These are phyloP conservation scores for Neurospora sp. DNA, from an alignment of 495 filamentous ascomycete genomes.

Conservation along the genomic window DNA sequence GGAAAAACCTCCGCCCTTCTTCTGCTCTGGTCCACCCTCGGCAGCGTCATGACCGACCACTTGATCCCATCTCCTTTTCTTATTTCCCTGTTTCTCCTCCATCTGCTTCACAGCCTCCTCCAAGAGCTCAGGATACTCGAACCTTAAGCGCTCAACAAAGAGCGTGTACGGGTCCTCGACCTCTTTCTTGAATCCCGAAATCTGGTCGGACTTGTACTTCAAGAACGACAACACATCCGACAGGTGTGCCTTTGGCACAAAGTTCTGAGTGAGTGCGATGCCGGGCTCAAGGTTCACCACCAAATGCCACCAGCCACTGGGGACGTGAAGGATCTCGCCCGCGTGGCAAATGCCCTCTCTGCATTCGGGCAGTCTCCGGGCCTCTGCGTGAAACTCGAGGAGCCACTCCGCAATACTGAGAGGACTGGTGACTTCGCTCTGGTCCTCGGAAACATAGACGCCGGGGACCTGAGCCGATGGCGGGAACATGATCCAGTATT, in stretches of 20 bases:
- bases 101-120: conserved; percentile 53
- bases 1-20: conserved; percentile 54
- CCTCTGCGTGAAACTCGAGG: conserved; percentile 81
- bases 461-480: conserved; percentile 58
- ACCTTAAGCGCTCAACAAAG: conserved; percentile 61
- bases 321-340: conserved; percentile 90
- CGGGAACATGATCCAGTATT: conserved; percentile 95
- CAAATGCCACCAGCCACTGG: conserved; percentile 90
- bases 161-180: conserved; percentile 63
- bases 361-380: conserved; percentile 66
- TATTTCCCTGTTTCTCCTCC: conserved; percentile 48
- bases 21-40: conserved; percentile 22
- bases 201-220: conserved; percentile 68
- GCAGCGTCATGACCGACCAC: conserved; percentile 44
- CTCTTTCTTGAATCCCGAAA: conserved; percentile 73
- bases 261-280: conserved; percentile 93
- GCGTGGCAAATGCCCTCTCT: conserved; percentile 77
- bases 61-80: conserved; percentile 81
- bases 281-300: conserved; percentile 79
- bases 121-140: conserved; percentile 54
- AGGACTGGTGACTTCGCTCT: conserved; percentile 89
- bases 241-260: conserved; percentile 72
- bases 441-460: conserved; percentile 83
- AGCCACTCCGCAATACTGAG: conserved; percentile 96
- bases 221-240: conserved; percentile 70